A percentile compares a stretch with the other conserved stretches of the same genome.
Evolutionary conservation across 148 eudicot species (phyloP).

Genomic region (Limonium bicolor): DNA sequence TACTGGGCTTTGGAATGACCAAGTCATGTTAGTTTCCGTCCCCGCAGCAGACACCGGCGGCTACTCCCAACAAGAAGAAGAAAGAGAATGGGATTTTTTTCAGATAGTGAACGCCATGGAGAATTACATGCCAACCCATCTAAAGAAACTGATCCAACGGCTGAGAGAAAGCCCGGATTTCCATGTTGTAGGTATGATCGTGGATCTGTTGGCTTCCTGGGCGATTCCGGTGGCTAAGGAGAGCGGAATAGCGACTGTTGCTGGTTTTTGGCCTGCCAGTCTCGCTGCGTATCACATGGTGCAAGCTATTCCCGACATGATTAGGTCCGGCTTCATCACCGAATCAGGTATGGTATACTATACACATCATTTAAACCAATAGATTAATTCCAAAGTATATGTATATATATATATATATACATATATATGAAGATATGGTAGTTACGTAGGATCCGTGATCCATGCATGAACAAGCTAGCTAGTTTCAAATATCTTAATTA

Average conservation of each 20-base stretch:
- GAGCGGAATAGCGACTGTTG: conserved; percentile 21
- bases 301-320: conserved; percentile 35
- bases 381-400: background rate
- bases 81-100: conserved; percentile 16
- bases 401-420: background rate
- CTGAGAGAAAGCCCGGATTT: conserved; percentile 1
- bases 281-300: conserved; percentile 37
- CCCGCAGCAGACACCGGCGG: conserved; percentile 16
- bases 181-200: conserved; percentile 21
- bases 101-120: conserved; percentile 26
- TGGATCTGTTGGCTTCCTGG: conserved; percentile 44
- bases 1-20: conserved; percentile 6
- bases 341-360: conserved; percentile 23
- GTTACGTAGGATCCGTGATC: no score
- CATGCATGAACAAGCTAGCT: no score
- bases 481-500: no score
- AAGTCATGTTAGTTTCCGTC: conserved; percentile 9
- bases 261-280: conserved; percentile 85
- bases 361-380: background rate
- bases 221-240: conserved; percentile 35
- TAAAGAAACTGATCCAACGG: conserved; percentile 14
- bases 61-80: no score
- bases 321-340: conserved; percentile 37
- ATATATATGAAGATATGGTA: no score
- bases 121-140: conserved; percentile 19